Evolutionary conservation across 2,329 filamentous ascomycete species (phyloP), one percentile per base, ranked within the genome.

Genomic region (Leptographium radiaticola): DNA sequence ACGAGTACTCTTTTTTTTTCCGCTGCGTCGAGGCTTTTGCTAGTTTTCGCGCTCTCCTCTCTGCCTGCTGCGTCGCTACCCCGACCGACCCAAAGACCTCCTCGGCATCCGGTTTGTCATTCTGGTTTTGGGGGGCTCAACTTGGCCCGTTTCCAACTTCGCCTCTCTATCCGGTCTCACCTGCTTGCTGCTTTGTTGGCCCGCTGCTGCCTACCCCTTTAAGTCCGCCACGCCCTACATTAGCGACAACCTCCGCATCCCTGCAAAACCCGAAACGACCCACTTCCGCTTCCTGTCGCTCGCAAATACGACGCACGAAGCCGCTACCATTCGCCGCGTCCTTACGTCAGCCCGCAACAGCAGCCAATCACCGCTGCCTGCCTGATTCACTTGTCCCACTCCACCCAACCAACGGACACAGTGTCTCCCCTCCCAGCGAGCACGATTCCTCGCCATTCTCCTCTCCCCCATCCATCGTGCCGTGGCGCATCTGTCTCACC

Each of bases 11-110:
- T 31, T 40, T 42, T 33, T 54, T 56, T 49, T 56, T 44, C 57
- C 58, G 59, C 62, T 48, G 58, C 55, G 58, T 58, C 63, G 66
- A 68, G 66, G 62, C 66, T 69, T 68, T 76, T 57, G 66, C 65
- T 77, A 76, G 74, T 69, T 67, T 69, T 77, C 72, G 72, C 65
- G 61, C 63, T 52, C 48, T 25, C 38, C 48, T 47, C 31, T 30
- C 48, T 52, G 20, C 30, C 40, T 38, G 49, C 52, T 15, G 47
- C 34, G 46, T 31, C 42, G 34, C 45, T 45, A 47, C 34, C 30
- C 44, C 9, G 31, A 18, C 20, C 25, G 16, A 18, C 13, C 5
- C 15, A 25, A 18, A 25, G 34, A 31, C 33, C 49, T n/a, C 48
- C 18, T 25, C 18, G n/a, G 11, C 40, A 43, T 10, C n/a, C 16